Evolutionary conservation across 331 rosid genomes (phyloP), one percentile per base, ranked within the genome.

Genomic region (Erythrophleum ivorense): DNA sequence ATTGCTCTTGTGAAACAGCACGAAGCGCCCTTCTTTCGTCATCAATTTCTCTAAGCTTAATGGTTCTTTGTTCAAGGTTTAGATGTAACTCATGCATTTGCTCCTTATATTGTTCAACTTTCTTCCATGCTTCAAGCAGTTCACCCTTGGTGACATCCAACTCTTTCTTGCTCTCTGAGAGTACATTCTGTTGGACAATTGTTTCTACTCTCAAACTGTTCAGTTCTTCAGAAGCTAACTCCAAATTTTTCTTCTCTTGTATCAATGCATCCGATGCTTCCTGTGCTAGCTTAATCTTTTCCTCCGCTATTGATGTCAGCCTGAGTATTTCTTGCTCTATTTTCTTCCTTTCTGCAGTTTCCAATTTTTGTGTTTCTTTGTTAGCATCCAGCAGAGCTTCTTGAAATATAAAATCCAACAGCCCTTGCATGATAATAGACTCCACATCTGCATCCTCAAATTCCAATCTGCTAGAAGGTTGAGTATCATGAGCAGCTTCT

Each of bases 361-460:
- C 92, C 38, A 73, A 50, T 67, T 76, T 79, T 79, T 89, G 78
- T 66, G 78, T 79, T 24, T 66, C 77, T 78, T 82, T 83, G 71
- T 69, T 67, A 21, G 89, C 94, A 76, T 90, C 90, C 67, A 80
- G 81, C 88, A 91, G 82, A 78, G 93, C 77, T 85, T 91, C 97
- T 89, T 74, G 79, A 38, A 80, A 85, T 81, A 88, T 48, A 59
- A 88, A 66, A 69, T 79, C 92, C 75, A 73, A 60, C 3, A 88
- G n/a, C 63, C 77, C 91, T 82, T 89, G 93, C 84, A 71, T 70
- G 84, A 87, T 73, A 70, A 83, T 50, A 59, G 85, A 85, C 86
- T 91, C 91, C 73, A 88, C 66, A 80, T 88, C 88, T 36, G 87
- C 86, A 88, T 94, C 97, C 79, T 91, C 90, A 77, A 81, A 68